A percentile compares a stretch with the other conserved stretches of the same genome.
Evolutionary conservation across 2,329 filamentous ascomycete genomes (phyloP).

Genomic region (Sporothrix luriei): DNA sequence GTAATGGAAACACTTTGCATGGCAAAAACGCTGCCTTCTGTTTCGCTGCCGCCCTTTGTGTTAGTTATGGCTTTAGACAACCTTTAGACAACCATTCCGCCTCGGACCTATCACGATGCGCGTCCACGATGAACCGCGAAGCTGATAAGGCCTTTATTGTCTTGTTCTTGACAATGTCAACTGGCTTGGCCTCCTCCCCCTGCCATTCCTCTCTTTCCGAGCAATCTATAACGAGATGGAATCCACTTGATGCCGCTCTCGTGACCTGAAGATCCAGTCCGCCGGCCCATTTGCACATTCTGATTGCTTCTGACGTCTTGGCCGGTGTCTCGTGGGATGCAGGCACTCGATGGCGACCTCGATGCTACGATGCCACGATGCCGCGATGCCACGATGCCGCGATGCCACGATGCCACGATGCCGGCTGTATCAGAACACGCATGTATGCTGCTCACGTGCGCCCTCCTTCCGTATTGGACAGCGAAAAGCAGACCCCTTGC

Average conservation of each 20-base stretch:
- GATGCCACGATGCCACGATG: too few species aligned
- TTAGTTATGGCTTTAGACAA: conserved; percentile 36
- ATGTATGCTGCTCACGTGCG: conserved; percentile 28
- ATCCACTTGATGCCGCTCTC: conserved; percentile 32
- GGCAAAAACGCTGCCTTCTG: conserved; percentile 21
- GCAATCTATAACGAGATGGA: conserved; percentile 34
- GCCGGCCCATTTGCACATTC: conserved; percentile 20
- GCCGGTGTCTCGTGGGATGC: background rate
- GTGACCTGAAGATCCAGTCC: conserved; percentile 27
- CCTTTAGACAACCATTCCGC: conserved; percentile 34
- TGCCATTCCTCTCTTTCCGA: conserved; percentile 22
- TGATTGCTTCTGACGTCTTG: conserved; percentile 8
- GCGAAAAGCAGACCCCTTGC: conserved; percentile 22
- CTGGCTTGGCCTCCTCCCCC: too few species aligned
- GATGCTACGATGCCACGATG: background rate
- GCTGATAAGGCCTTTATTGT: conserved; percentile 1
- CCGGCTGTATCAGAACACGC: too few species aligned
- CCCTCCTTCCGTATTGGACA: conserved; percentile 1
- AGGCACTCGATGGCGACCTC: background rate
- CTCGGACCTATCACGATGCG: conserved; percentile 35
- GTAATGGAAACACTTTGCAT: conserved; percentile 29
- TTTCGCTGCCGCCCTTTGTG: conserved; percentile 31
- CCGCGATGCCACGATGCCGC: too few species aligned
- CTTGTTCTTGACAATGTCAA: background rate
- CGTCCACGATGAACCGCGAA: conserved; percentile 24